Evolutionary conservation across 148 eudicot species (phyloP), one percentile per base, ranked within the genome.

Genomic region (Oxyria digyna): DNA sequence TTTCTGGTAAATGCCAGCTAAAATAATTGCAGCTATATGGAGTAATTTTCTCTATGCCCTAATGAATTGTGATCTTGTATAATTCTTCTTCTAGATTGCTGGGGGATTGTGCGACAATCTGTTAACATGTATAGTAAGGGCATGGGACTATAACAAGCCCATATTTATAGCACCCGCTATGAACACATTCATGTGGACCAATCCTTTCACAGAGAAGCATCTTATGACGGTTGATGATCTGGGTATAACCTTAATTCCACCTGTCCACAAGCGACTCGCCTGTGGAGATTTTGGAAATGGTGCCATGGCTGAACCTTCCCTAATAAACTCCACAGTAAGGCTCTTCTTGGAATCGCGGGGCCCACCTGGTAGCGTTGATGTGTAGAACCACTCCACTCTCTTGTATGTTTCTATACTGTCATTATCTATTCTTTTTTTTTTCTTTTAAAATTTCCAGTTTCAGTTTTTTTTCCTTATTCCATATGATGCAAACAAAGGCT

Each of bases 181-280:
- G 98, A 93, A 93, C 79, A 87, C 98, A 42, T 78, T 81, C 77
- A 89, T 93, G 98, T 93, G 96, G 98, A 87, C 81, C 68, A 93
- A 93, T 63, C 91, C 96, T 4, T 93, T 89, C 78, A 89, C 96
- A 0, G 96, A 93, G 77, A 81, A 89, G 54, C 98, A 93, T 79
- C 89, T 93, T 2, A 74, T 87, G 83, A 69, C 73, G 6, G 79
- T 88, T 1, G 91, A 89, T 59, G 98, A 93, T 38, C 89, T 93
- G 40, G 98, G 96, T 8, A 85, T 89, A 62, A 73, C 86, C 23
- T 78, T 94, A 49, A 90, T 94, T 49, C 96, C 96, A 29, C 98
- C 96, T 0, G 97, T 93, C 29, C 72, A 87, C 12, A 90, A 90
- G 82, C 85, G 90, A 78, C 89, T 93, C 1, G 98, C 97, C 31